A percentile compares a stretch with the other conserved stretches of the same genome.
Conservation (phyloP, 352 stramenopile genomes). For the Phytophthora fragariaefolia region DNA sequence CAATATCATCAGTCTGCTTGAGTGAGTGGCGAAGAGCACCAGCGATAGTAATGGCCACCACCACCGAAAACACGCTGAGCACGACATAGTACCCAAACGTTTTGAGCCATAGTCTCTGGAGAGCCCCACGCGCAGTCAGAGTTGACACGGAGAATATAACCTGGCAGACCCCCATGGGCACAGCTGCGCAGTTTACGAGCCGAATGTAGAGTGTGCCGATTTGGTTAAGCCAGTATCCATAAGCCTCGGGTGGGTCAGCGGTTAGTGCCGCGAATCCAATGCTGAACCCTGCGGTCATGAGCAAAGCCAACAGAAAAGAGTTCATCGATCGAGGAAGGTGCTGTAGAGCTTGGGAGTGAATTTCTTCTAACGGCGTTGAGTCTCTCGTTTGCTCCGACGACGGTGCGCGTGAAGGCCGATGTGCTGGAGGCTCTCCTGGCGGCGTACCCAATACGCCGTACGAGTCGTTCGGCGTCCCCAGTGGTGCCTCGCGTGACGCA, state of each 20-base stretch:
- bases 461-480: slow-evolving; percentile 44
- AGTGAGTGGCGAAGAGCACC: slow-evolving; percentile 41
- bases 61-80: slow-evolving; percentile 36
- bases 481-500: slow-evolving; percentile 10
- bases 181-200: slow-evolving; percentile 56
- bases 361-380: slow-evolving; percentile 27
- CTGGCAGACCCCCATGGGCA: slow-evolving; percentile 72
- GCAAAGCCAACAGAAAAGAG: slow-evolving; percentile 44
- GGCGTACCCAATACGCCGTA: slow-evolving; percentile 65
- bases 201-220: slow-evolving; percentile 65
- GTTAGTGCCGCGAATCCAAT: slow-evolving; percentile 44
- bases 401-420: slow-evolving; percentile 29
- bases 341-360: slow-evolving; percentile 25
- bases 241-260: slow-evolving; percentile 32
- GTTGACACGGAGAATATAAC: slow-evolving; percentile 62
- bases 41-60: slow-evolving; percentile 39
- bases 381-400: slow-evolving; percentile 25
- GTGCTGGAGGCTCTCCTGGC: slow-evolving; percentile 51
- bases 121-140: slow-evolving; percentile 46
- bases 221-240: slow-evolving; percentile 66
- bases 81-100: slow-evolving; percentile 45
- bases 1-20: slow-evolving; percentile 40
- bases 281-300: slow-evolving; percentile 48
- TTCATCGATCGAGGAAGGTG: slow-evolving; percentile 49
- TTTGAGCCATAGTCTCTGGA: slow-evolving; percentile 55